These are phyloP conservation scores for Sporothrix protearum DNA, from an alignment of 2,329 filamentous ascomycete species.

Conservation along the genomic window DNA sequence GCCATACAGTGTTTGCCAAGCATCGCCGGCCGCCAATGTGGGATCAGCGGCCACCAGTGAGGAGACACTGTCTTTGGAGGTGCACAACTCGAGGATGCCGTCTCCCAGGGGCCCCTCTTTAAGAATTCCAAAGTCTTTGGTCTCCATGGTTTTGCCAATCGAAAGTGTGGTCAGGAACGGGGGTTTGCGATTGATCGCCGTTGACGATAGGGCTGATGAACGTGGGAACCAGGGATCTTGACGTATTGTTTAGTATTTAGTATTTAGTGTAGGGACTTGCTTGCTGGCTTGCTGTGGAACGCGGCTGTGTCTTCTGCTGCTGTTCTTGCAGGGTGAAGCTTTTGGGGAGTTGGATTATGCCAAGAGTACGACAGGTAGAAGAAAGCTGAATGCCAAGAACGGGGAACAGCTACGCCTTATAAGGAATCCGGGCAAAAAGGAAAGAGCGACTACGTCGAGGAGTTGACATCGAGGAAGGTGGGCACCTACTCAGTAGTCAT, in stretches of 20 bases:
- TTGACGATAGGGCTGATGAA: constrained; percentile 4
- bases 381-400: constrained; percentile 11
- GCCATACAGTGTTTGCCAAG: constrained; percentile 55
- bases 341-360: constrained; percentile 1
- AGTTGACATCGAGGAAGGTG: background rate
- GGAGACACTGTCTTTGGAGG: constrained; percentile 52
- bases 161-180: background rate
- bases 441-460: background rate
- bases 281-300: background rate
- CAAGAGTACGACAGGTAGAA: constrained; percentile 8
- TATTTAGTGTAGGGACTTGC: background rate
- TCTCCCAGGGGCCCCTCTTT: constrained; percentile 39
- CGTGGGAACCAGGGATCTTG: background rate
- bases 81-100: constrained; percentile 51
- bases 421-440: background rate
- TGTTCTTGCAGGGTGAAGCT: background rate
- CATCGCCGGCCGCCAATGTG: constrained; percentile 48
- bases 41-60: constrained; percentile 54
- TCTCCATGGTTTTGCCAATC: background rate
- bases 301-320: background rate
- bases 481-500: no score
- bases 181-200: background rate
- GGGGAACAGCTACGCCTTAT: constrained; percentile 1
- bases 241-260: background rate
- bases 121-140: constrained; percentile 17